Evolutionary conservation across 2,329 filamentous ascomycete species (phyloP).

Genomic region (Leptographium radiaticola): DNA sequence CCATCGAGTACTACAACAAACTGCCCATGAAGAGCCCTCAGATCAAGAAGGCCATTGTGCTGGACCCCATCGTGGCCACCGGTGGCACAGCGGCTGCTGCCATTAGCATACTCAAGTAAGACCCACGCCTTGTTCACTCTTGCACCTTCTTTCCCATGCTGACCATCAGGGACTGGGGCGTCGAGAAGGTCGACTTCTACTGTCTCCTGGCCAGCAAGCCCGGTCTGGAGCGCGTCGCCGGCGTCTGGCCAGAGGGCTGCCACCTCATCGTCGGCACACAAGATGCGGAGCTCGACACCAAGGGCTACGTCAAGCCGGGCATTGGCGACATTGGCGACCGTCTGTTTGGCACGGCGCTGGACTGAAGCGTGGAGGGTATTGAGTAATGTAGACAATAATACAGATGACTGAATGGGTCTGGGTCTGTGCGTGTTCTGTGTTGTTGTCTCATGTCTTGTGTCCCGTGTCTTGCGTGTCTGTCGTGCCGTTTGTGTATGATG

Average conservation of each 20-base stretch:
- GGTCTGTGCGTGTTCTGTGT: too few relatives aligned
- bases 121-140: neutral
- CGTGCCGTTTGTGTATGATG: too few relatives aligned
- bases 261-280: conserved; percentile 73
- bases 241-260: conserved; percentile 62
- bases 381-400: too few relatives aligned
- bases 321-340: conserved; percentile 83
- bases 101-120: conserved; percentile 55
- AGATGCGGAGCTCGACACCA: conserved; percentile 58
- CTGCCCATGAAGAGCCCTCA: conserved; percentile 55
- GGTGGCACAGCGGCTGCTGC: conserved; percentile 80
- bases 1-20: conserved; percentile 97
- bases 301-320: conserved; percentile 81
- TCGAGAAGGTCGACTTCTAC: conserved; percentile 62
- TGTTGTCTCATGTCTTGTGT: too few relatives aligned
- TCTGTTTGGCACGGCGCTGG: conserved; percentile 38
- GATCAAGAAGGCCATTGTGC: conserved; percentile 52
- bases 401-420: too few relatives aligned
- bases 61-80: conserved; percentile 88
- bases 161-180: conserved; percentile 62
- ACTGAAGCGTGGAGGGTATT: neutral
- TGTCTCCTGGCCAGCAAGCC: conserved; percentile 57
- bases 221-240: conserved; percentile 57
- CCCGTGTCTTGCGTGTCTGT: too few relatives aligned
- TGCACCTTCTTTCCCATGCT: neutral